phyloP scores from a whole-genome alignment of 208 protist species.

The Phytomonas serpens region DNA sequence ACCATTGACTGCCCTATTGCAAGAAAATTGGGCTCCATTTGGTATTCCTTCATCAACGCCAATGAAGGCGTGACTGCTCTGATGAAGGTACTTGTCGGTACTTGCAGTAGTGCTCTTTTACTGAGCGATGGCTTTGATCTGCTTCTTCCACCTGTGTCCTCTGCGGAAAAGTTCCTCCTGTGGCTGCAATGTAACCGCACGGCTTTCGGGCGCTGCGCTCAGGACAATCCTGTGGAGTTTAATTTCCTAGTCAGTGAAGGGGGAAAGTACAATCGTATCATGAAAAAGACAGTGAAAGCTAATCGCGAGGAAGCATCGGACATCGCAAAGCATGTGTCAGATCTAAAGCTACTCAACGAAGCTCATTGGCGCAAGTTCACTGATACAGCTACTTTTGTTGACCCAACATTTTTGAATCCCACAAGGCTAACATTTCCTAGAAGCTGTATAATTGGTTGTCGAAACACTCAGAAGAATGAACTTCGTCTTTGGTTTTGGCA shows the following conservation, averaged over 20 bases:
- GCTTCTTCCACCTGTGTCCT: conserved; percentile 14
- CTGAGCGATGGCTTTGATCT: conserved; percentile 21
- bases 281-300: not conserved
- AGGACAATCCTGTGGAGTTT: not conserved
- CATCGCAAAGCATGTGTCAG: not conserved
- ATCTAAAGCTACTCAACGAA: not conserved
- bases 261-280: conserved; percentile 12
- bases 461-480: conserved; percentile 11
- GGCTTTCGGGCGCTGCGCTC: conserved; percentile 3
- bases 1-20: not conserved
- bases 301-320: conserved; percentile 7
- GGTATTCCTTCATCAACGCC: conserved; percentile 15
- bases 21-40: conserved; percentile 26
- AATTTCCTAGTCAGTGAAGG: not conserved
- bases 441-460: conserved; percentile 15
- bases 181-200: conserved; percentile 19
- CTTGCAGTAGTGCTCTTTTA: not conserved
- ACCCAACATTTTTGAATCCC: conserved; percentile 25
- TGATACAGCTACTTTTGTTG: conserved; percentile 37
- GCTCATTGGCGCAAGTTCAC: conserved; percentile 20
- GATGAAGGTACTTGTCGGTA: not conserved
- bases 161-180: conserved; percentile 16
- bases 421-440: conserved; percentile 15
- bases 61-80: not conserved
- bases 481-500: conserved; percentile 20